Evolutionary conservation across 1,284 basidiomycete genomes (phyloP), one percentile per base, ranked within the genome.

Genomic region (Porphyrellus sp.): DNA sequence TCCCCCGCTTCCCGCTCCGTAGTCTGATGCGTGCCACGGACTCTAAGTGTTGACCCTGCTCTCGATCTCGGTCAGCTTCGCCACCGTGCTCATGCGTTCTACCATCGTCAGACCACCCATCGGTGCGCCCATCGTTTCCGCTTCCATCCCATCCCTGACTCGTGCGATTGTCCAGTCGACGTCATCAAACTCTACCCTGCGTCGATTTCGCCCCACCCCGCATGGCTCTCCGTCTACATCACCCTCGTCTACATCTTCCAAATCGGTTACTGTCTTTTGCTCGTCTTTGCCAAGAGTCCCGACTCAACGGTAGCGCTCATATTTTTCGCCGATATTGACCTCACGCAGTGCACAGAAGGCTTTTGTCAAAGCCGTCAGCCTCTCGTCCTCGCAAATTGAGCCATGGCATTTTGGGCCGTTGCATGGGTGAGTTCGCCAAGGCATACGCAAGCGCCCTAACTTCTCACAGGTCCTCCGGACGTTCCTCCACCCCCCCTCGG

Each of bases 331-430:
- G 5, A 15, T 35, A 6, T 31, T 39, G 9, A 8, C 13, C 38
- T 59, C 20, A 54, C 20, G 20, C 39, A 24, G 8, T 18, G 4
- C 39, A 21, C 55, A 87, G 83, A 77, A 72, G 48, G 79, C 87
- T 0, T 69, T 92, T 6, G 78, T 86, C 1, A 83, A 89, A 61
- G 91, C 85, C 7, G 87, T 93, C 11, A 92, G 92, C 0, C 66
- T 89, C 5, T 78, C 86, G 88, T 93, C 0, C 65, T 90, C 24
- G 81, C 89, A 5, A 94, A 96, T 64, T 87, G 89, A 78, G 62
- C 89, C 8, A 86, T 92, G 80, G 91, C 88, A 0, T 69, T 81
- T 4, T 95, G 91, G 90, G 88, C 89, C 0, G 79, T 94, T 35
- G 75, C 85, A 57, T 94, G 88, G 81, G 88, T 92, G 60, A 30